These are phyloP conservation scores for Volvox carteri DNA, from an alignment of 163 green algal species.

Conservation along the genomic window DNA sequence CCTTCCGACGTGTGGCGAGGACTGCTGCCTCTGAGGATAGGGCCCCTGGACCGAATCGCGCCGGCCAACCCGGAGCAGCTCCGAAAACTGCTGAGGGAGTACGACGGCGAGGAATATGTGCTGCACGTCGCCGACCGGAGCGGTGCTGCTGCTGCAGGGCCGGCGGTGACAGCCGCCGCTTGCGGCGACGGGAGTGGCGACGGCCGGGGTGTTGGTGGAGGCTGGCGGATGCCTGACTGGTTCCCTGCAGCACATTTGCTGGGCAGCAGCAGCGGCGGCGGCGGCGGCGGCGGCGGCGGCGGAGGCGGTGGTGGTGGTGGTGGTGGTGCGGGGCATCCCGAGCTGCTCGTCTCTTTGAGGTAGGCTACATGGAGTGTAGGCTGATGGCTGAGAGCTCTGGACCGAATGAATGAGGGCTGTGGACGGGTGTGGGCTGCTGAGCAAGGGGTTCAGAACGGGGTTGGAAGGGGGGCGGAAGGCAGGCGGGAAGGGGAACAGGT, in stretches of 20 bases:
- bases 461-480: no score
- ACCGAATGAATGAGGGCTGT: no score
- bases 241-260: not conserved
- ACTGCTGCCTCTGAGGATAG: constrained; percentile 69
- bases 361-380: no score
- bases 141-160: not conserved
- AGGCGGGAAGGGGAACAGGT: no score
- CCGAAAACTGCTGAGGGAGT: constrained; percentile 60
- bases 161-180: not conserved
- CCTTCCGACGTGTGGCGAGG: constrained; percentile 66
- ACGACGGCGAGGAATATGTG: constrained; percentile 68
- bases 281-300: not conserved
- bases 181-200: not conserved
- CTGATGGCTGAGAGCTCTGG: no score
- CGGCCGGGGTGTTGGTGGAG: not conserved
- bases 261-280: not conserved
- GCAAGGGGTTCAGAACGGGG: no score
- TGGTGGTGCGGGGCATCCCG: no score
- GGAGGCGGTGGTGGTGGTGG: not conserved
- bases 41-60: constrained; percentile 62
- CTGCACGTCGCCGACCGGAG: constrained; percentile 50
- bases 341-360: constrained; percentile 34
- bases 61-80: constrained; percentile 50
- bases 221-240: not conserved
- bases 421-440: no score